Conservation (phyloP, 345 rosid species). For the Euclidium syriacum region DNA sequence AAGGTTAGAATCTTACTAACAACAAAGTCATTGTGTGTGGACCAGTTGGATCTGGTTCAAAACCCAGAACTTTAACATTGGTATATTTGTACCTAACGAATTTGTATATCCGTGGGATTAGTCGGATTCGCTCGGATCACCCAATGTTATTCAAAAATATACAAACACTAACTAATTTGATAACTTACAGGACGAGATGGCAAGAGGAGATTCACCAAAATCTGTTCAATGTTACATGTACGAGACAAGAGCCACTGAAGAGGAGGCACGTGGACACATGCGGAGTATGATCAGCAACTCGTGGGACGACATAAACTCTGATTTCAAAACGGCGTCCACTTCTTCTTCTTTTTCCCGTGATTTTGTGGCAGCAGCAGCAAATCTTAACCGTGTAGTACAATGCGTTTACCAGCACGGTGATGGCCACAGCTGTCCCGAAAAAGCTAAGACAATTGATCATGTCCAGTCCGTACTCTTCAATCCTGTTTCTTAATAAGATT, state of each 20-base stretch:
- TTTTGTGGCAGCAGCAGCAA: conserved; percentile 11
- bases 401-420: conserved; percentile 35
- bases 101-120: no score
- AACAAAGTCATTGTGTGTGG: no score
- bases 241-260: conserved; percentile 28
- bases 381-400: conserved; percentile 25
- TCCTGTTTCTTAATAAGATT: background rate
- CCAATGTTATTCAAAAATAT: no score
- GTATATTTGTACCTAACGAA: no score
- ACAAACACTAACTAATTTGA: background rate
- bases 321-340: background rate
- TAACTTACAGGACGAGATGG: conserved; percentile 20
- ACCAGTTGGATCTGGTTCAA: no score
- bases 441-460: conserved; percentile 5
- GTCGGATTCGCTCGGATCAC: no score
- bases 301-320: conserved; percentile 19
- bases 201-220: conserved; percentile 32
- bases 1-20: no score
- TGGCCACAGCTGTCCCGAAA: conserved; percentile 27
- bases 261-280: conserved; percentile 19
- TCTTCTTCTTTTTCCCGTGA: conserved; percentile 9
- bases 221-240: conserved; percentile 34
- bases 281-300: background rate
- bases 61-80: no score
- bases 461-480: conserved; percentile 4